Conservation (phyloP, 495 filamentous ascomycete genomes). For the Staphylotrichum longicolle region DNA sequence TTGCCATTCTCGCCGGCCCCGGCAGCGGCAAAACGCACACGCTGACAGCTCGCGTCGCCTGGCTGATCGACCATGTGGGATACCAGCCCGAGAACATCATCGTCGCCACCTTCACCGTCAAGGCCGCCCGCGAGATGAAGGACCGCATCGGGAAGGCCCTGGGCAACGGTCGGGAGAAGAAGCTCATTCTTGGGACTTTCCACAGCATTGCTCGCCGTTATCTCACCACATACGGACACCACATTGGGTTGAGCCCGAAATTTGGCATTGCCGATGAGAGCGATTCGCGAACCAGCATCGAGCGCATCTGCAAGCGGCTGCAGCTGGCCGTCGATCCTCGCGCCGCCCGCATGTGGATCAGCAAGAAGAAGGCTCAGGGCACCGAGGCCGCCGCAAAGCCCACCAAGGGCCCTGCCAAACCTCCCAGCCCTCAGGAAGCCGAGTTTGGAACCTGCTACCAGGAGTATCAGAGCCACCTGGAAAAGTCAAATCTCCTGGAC, state of each 20-base stretch:
- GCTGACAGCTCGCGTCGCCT: slow-evolving; percentile 88
- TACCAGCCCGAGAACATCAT: slow-evolving; percentile 89
- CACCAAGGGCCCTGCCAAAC: slow-evolving; percentile 31
- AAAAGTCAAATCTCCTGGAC: slow-evolving; percentile 79
- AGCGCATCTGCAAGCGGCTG: slow-evolving; percentile 77
- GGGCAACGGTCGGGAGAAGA: slow-evolving; percentile 71
- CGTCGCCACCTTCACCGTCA: slow-evolving; percentile 97
- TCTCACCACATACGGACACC: slow-evolving; percentile 77
- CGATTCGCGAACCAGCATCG: slow-evolving; percentile 74
- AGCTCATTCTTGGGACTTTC: slow-evolving; percentile 88
- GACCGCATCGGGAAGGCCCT: slow-evolving; percentile 76
- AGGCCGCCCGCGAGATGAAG: slow-evolving; percentile 95
- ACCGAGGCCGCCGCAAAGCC: slow-evolving; percentile 33
- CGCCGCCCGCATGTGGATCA: slow-evolving; percentile 71
- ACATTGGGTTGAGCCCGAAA: slow-evolving; percentile 75
- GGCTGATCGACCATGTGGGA: slow-evolving; percentile 76
- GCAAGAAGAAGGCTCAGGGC: slow-evolving; percentile 78
- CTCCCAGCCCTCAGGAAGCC: slow-evolving; percentile 58
- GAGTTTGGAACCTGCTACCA: slow-evolving; percentile 58
- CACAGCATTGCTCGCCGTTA: slow-evolving; percentile 91
- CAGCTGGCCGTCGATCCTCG: slow-evolving; percentile 66
- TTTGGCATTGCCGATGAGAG: slow-evolving; percentile 92
- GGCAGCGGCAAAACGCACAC: slow-evolving; percentile 93
- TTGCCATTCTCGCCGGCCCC: slow-evolving; percentile 88
- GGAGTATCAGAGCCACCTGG: slow-evolving; percentile 74